Evolutionary conservation across 768 basidiomycete genomes (phyloP).

Genomic region (Sarcomyxa edulis): DNA sequence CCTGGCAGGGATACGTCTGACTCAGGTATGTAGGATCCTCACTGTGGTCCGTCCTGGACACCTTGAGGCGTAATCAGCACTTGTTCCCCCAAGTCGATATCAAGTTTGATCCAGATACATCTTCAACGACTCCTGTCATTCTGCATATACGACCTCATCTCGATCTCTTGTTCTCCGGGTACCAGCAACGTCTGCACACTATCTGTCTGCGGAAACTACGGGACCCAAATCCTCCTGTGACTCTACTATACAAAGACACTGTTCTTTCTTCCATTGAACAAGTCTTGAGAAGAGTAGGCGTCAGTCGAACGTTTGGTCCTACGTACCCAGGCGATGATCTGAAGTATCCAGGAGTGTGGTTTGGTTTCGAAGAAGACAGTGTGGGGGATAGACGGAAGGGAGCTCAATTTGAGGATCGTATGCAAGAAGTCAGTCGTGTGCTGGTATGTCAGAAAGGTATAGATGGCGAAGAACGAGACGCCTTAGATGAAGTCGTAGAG

Average conservation of each 20-base stretch:
- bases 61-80: slow-evolving; percentile 59
- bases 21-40: slow-evolving; percentile 50
- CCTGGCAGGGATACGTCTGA: slow-evolving; percentile 4
- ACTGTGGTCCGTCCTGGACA: slow-evolving; percentile 72
- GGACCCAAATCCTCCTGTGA: slow-evolving; percentile 61
- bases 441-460: slow-evolving; percentile 65
- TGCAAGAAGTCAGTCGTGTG: slow-evolving; percentile 73
- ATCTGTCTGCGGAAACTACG: slow-evolving; percentile 68
- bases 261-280: slow-evolving; percentile 59
- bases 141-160: slow-evolving; percentile 77
- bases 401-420: slow-evolving; percentile 53
- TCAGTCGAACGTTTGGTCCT: slow-evolving; percentile 74
- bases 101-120: slow-evolving; percentile 73
- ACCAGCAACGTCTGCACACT: slow-evolving; percentile 73
- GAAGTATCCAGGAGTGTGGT: slow-evolving; percentile 79
- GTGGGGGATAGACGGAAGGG: slow-evolving; percentile 50
- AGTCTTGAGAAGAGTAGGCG: slow-evolving; percentile 55
- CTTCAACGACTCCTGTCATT: slow-evolving; percentile 67
- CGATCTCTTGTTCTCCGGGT: slow-evolving; percentile 80
- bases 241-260: slow-evolving; percentile 61
- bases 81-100: slow-evolving; percentile 78
- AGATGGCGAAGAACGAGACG: slow-evolving; percentile 52
- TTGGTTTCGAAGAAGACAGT: slow-evolving; percentile 76
- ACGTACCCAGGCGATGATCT: slow-evolving; percentile 76
- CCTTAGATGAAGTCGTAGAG: slow-evolving; percentile 66